These are phyloP conservation scores for Populus deltoides DNA, from an alignment of 345 rosid species.

Conservation along the genomic window DNA sequence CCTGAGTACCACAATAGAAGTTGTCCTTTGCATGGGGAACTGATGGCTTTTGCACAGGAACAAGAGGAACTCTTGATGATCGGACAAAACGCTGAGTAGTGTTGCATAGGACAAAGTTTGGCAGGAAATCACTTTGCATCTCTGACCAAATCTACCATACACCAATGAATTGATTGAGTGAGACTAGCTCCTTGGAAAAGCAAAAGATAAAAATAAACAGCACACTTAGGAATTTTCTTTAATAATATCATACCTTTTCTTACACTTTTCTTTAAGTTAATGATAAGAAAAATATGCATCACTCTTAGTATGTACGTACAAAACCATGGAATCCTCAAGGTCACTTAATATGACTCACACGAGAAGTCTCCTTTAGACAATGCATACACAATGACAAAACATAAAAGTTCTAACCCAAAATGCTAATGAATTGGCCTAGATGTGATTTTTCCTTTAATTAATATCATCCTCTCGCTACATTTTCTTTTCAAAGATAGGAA, in stretches of 20 bases:
- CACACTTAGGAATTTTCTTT: background rate
- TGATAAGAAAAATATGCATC: background rate
- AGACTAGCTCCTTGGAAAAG: background rate
- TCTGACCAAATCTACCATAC: constrained; percentile 88
- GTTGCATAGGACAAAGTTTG: constrained; percentile 94
- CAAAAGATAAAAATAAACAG: background rate
- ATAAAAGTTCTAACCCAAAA: background rate
- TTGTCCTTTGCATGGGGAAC: constrained; percentile 85
- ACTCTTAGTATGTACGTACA: background rate
- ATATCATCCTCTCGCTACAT: background rate
- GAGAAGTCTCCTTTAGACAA: background rate
- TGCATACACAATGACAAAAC: background rate
- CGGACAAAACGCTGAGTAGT: constrained; percentile 94
- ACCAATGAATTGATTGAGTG: constrained; percentile 8
- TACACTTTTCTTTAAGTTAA: background rate
- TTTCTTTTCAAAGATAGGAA: background rate
- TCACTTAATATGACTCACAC: background rate
- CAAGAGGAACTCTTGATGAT: constrained; percentile 64
- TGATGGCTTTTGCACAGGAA: constrained; percentile 89
- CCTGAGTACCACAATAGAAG: constrained; percentile 94
- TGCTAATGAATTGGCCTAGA: background rate
- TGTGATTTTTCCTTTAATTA: background rate
- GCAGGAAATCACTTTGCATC: constrained; percentile 96
- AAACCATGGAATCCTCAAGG: background rate
- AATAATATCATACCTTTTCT: background rate